Evolutionary conservation across 306 rosid species (phyloP).

Genomic region (Medicago ruthenica): DNA sequence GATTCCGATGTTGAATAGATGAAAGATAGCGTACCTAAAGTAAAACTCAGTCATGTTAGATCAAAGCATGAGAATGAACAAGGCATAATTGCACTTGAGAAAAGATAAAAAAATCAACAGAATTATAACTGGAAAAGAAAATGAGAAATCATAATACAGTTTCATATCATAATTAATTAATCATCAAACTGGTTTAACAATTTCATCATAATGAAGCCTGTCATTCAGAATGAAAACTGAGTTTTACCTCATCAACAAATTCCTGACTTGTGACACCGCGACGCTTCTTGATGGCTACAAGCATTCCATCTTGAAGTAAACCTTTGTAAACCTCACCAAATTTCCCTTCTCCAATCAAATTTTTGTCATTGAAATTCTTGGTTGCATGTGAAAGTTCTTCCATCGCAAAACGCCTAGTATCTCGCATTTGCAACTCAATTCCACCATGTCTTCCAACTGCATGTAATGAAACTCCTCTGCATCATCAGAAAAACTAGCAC

Average conservation of each 20-base stretch:
- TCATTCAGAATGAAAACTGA: constrained; percentile 28
- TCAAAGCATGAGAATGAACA: constrained; percentile 35
- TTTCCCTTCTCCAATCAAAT: constrained; percentile 86
- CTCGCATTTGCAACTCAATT: constrained; percentile 67
- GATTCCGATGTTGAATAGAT: constrained; percentile 76
- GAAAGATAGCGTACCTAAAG: constrained; percentile 86
- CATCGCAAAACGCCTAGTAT: constrained; percentile 77
- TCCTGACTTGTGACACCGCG: constrained; percentile 68
- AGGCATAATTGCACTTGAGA: constrained; percentile 13
- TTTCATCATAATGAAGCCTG: not conserved
- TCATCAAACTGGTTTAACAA: constrained; percentile 18
- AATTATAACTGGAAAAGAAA: too few species aligned
- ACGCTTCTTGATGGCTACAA: constrained; percentile 89
- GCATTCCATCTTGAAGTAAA: constrained; percentile 90
- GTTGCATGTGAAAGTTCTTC: constrained; percentile 85
- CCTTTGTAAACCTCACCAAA: constrained; percentile 93
- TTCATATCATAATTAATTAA: not conserved
- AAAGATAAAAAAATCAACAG: not conserved
- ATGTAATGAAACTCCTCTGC: constrained; percentile 37
- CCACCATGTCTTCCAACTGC: constrained; percentile 75
- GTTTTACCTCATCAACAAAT: constrained; percentile 79
- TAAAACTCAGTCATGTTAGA: constrained; percentile 47
- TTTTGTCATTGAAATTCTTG: constrained; percentile 72
- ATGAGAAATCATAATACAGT: not conserved
- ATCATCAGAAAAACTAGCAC: not conserved